Percentiles rank a stretch among this genome's conserved stretches.
Evolutionary conservation across 257 asterid species (phyloP).

Genomic region (Fraxinus excelsior): DNA sequence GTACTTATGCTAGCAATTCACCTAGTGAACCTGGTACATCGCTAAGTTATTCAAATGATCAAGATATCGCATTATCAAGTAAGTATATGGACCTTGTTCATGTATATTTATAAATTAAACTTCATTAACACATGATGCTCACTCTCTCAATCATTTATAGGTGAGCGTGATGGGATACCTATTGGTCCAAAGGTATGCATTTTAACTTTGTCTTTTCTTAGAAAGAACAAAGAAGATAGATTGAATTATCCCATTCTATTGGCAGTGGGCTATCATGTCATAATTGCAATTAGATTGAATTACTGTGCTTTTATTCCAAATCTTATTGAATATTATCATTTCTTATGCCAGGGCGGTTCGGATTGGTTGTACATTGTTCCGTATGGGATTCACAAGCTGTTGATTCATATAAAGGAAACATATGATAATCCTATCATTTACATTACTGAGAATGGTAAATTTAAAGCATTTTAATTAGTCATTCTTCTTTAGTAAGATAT

Average conservation of each 20-base stretch:
- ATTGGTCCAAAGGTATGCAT: constrained; percentile 23
- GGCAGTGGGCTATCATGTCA: too few species aligned
- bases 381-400: constrained; percentile 25
- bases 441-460: constrained; percentile 38
- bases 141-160: not conserved
- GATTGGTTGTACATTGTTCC: constrained; percentile 35
- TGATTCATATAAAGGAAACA: not conserved
- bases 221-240: too few species aligned
- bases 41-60: constrained; percentile 16
- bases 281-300: too few species aligned
- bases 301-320: too few species aligned
- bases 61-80: constrained; percentile 2
- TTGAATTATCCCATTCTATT: too few species aligned
- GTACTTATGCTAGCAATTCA: constrained; percentile 9
- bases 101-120: not conserved
- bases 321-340: too few species aligned
- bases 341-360: constrained; percentile 23
- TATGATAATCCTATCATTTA: constrained; percentile 34
- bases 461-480: not conserved
- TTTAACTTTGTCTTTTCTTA: too few species aligned
- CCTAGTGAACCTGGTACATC: not conserved
- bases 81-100: constrained; percentile 15
- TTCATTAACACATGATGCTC: not conserved
- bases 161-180: constrained; percentile 11
- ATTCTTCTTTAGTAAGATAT: not conserved